Conservation (phyloP, 495 filamentous ascomycete species). For the Daldinia caldariorum region DNA sequence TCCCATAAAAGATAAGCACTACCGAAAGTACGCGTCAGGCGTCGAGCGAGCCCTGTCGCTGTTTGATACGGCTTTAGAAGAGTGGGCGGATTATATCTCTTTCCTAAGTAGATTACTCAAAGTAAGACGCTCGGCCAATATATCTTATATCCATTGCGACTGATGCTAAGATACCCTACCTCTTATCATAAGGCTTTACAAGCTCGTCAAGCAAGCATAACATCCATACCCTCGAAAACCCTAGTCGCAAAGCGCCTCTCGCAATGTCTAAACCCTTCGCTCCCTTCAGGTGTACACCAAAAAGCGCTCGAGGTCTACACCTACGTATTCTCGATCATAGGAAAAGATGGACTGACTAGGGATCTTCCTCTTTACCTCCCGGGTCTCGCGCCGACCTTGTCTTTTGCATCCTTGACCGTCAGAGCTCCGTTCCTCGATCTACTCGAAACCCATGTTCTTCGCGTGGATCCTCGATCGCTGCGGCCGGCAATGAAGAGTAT, state of each 20-base stretch:
- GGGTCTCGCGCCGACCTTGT: conserved; percentile 85
- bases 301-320: conserved; percentile 94
- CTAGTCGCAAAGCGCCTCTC: conserved; percentile 89
- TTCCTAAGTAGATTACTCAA: conserved; percentile 92
- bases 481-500: conserved; percentile 90
- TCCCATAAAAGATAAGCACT: conserved; percentile 85
- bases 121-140: conserved; percentile 56
- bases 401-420: conserved; percentile 91
- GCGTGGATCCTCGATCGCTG: conserved; percentile 72
- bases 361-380: conserved; percentile 91
- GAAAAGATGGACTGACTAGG: conserved; percentile 75
- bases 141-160: neutral
- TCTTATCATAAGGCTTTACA: conserved; percentile 79
- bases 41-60: conserved; percentile 88
- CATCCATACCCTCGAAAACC: conserved; percentile 81
- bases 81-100: conserved; percentile 99
- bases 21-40: conserved; percentile 87
- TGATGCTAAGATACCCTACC: conserved; percentile 23
- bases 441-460: conserved; percentile 80
- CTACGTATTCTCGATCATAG: conserved; percentile 83
- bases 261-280: conserved; percentile 90
- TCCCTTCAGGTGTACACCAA: conserved; percentile 98
- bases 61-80: conserved; percentile 92
- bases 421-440: conserved; percentile 84
- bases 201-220: conserved; percentile 75